Evolutionary conservation across 2,329 filamentous ascomycete genomes (phyloP).

Genomic region (Pseudogymnoascus sp.): DNA sequence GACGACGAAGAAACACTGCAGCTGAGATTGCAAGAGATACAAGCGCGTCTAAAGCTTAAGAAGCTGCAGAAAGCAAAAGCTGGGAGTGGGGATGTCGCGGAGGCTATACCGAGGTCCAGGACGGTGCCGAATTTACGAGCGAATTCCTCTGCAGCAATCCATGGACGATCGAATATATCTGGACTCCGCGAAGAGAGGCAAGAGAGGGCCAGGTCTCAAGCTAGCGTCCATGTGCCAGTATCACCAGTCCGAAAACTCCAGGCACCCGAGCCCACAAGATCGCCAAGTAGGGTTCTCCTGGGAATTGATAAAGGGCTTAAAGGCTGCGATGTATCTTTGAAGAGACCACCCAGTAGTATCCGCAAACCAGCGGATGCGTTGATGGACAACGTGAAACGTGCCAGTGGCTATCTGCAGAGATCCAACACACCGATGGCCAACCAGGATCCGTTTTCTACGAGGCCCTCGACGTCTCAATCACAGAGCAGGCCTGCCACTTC

Average conservation of each 20-base stretch:
- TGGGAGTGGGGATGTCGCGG: conserved; percentile 20
- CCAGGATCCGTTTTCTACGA: conserved; percentile 14
- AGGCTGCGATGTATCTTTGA: conserved; percentile 76
- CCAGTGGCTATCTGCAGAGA: conserved; percentile 39
- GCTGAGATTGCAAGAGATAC: conserved; percentile 78
- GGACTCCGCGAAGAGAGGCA: conserved; percentile 20
- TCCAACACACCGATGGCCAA: conserved; percentile 28
- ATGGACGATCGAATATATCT: conserved; percentile 23
- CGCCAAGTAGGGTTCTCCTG: conserved; percentile 70
- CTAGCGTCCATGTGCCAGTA: conserved; percentile 62
- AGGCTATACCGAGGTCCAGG: conserved; percentile 10
- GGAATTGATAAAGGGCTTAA: conserved; percentile 85
- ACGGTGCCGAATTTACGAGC: conserved; percentile 18
- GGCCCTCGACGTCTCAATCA: conserved; percentile 18
- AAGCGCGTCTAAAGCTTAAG: conserved; percentile 81
- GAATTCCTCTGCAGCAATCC: conserved; percentile 22
- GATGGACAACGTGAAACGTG: conserved; percentile 25
- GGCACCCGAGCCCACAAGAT: conserved; percentile 47
- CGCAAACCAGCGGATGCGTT: conserved; percentile 30
- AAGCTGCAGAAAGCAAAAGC: conserved; percentile 64
- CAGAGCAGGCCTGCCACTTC: conserved; percentile 38
- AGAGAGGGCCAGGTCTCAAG: conserved; percentile 28
- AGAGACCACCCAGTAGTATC: conserved; percentile 48
- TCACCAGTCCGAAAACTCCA: conserved; percentile 59
- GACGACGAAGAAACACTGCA: conserved; percentile 83